phyloP scores from a whole-genome alignment of 805 yeast genomes.

The Cyberlindnera amylophila region DNA sequence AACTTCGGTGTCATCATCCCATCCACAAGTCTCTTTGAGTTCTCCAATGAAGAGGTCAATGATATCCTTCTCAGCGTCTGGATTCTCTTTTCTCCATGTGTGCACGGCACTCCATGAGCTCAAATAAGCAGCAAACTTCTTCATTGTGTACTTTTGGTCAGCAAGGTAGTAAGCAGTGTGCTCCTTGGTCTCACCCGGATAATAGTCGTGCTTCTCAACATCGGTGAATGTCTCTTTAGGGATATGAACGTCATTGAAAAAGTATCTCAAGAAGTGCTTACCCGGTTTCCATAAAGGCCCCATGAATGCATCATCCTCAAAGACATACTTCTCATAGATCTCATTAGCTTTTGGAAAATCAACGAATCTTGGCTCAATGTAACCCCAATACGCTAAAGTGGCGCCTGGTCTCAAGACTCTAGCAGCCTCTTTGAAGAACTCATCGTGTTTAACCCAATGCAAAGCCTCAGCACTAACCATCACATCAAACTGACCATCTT shows the following conservation, averaged over 20 bases:
- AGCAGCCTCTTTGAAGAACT: slow-evolving; percentile 46
- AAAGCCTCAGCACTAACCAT: slow-evolving; percentile 67
- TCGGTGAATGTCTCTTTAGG: slow-evolving; percentile 43
- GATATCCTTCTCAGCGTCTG: slow-evolving; percentile 39
- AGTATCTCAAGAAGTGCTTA: slow-evolving; percentile 42
- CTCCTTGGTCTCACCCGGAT: slow-evolving; percentile 23
- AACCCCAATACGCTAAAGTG: slow-evolving; percentile 69
- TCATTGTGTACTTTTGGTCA: slow-evolving; percentile 42
- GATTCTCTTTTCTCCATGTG: slow-evolving; percentile 47
- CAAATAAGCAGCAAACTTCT: slow-evolving; percentile 46
- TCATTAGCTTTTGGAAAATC: slow-evolving; percentile 52
- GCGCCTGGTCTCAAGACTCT: slow-evolving; percentile 53
- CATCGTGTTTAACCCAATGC: slow-evolving; percentile 67
- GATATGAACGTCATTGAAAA: slow-evolving; percentile 40
- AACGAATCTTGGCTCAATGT: slow-evolving; percentile 61
- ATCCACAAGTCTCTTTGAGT: slow-evolving; percentile 39
- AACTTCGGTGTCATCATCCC: slow-evolving; percentile 41
- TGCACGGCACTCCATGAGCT: slow-evolving; percentile 67
- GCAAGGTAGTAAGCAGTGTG: slow-evolving; percentile 32
- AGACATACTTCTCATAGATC: slow-evolving; percentile 50
- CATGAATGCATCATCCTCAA: slow-evolving; percentile 42
- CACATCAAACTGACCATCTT: slow-evolving; percentile 43
- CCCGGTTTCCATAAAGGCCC: slow-evolving; percentile 74
- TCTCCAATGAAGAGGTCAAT: slow-evolving; percentile 45
- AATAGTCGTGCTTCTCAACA: slow-evolving; percentile 33